phyloP scores from a whole-genome alignment of 768 basidiomycete species.

The Wakefieldia striispora region DNA sequence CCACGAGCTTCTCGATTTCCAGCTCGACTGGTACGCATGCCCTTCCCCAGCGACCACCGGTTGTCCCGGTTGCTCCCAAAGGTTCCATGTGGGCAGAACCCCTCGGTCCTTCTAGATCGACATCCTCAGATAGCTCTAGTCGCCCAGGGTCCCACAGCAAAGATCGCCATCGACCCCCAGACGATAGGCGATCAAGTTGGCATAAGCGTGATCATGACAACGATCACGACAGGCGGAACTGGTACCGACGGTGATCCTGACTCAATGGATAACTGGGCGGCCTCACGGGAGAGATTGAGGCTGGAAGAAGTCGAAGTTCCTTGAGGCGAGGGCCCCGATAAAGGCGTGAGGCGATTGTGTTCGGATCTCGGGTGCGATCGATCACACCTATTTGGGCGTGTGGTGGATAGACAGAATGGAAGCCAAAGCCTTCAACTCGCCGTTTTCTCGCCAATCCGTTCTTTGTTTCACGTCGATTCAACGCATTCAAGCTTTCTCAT shows the following conservation, averaged over 20 bases:
- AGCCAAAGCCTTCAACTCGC: neutral
- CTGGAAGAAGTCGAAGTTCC: too few species aligned
- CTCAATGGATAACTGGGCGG: too few species aligned
- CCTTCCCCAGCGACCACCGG: slow-evolving; percentile 21
- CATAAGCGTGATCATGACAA: slow-evolving; percentile 10
- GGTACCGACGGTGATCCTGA: slow-evolving; percentile 8
- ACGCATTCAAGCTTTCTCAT: neutral
- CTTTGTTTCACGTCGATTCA: neutral
- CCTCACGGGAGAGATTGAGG: too few species aligned
- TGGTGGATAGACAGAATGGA: neutral
- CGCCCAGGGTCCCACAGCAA: slow-evolving; percentile 19
- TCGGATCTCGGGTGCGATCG: too few species aligned
- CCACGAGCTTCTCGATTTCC: neutral
- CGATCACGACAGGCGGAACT: slow-evolving; percentile 5
- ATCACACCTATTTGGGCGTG: neutral
- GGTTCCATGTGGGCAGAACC: slow-evolving; percentile 18
- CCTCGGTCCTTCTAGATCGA: slow-evolving; percentile 16
- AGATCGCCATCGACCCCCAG: slow-evolving; percentile 13
- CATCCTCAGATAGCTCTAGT: slow-evolving; percentile 13
- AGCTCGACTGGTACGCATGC: neutral
- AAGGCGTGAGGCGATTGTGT: too few species aligned
- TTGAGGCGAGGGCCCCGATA: too few species aligned
- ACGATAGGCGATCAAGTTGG: slow-evolving; percentile 16
- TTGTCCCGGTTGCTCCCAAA: neutral
- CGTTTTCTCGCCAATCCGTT: neutral